phyloP scores from a whole-genome alignment of 192 early-diverging fungal genomes.

The Coemansia sp. region DNA sequence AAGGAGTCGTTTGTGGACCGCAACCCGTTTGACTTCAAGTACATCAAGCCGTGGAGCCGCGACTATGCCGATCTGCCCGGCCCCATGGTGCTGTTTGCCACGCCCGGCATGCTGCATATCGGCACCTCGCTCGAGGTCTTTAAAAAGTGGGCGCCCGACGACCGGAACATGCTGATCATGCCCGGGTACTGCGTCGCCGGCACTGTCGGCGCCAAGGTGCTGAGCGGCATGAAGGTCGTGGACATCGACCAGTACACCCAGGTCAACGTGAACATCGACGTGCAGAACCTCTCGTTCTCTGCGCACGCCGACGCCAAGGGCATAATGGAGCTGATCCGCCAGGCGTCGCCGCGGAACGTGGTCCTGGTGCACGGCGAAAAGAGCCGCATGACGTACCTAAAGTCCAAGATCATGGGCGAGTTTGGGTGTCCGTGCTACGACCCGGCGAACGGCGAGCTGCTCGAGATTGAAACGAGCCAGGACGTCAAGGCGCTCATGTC shows the following conservation, averaged over 20 bases:
- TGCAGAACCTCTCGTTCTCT: slow-evolving; percentile 93
- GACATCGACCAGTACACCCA: slow-evolving; percentile 75
- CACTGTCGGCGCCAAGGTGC: slow-evolving; percentile 91
- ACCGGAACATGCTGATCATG: slow-evolving; percentile 96
- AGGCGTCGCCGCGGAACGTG: slow-evolving; percentile 85
- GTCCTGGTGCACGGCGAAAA: slow-evolving; percentile 96
- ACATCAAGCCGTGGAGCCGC: slow-evolving; percentile 82
- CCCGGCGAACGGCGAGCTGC: slow-evolving; percentile 83
- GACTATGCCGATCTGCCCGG: slow-evolving; percentile 73
- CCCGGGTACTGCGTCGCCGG: slow-evolving; percentile 97
- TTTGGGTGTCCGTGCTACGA: slow-evolving; percentile 79
- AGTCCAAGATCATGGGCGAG: slow-evolving; percentile 78
- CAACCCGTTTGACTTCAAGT: slow-evolving; percentile 97
- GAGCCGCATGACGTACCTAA: slow-evolving; percentile 80
- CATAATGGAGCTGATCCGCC: slow-evolving; percentile 91
- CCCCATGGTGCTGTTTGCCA: slow-evolving; percentile 94
- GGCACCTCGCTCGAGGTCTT: slow-evolving; percentile 94
- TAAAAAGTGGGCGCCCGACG: slow-evolving; percentile 91
- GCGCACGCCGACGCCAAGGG: slow-evolving; percentile 98
- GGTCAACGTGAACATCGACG: slow-evolving; percentile 83
- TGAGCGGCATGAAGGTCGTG: slow-evolving; percentile 85
- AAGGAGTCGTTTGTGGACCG: slow-evolving; percentile 88
- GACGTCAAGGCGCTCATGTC: slow-evolving; percentile 61
- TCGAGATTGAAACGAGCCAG: slow-evolving; percentile 66
- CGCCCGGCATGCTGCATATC: slow-evolving; percentile 97